These are phyloP conservation scores for Glutinoglossum americanum DNA, from an alignment of 495 filamentous ascomycete genomes.

Conservation along the genomic window DNA sequence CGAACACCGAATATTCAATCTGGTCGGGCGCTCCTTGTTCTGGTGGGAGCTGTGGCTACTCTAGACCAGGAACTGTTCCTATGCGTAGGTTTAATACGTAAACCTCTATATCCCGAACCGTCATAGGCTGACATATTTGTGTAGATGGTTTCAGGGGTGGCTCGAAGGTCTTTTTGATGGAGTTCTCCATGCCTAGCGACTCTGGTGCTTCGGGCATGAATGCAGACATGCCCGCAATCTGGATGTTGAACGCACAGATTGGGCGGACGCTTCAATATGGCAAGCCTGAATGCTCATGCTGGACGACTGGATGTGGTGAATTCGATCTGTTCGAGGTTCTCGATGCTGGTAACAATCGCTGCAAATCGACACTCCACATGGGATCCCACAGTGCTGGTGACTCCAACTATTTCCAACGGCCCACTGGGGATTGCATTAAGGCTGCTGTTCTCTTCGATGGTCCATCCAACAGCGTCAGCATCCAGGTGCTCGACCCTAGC, in stretches of 20 bases:
- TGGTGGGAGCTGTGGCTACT: slow-evolving; percentile 31
- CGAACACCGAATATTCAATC: slow-evolving; percentile 38
- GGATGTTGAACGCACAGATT: slow-evolving; percentile 50
- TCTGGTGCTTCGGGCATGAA: slow-evolving; percentile 21
- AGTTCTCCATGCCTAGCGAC: slow-evolving; percentile 44
- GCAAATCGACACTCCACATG: slow-evolving; percentile 37
- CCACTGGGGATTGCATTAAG: slow-evolving; percentile 28
- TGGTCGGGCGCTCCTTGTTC: slow-evolving; percentile 34
- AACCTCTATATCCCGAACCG: background rate
- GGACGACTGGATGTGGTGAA: slow-evolving; percentile 46
- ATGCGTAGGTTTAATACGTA: slow-evolving; percentile 27
- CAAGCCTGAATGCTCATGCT: slow-evolving; percentile 37
- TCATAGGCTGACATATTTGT: slow-evolving; percentile 1
- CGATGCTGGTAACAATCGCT: slow-evolving; percentile 20
- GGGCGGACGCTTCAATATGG: slow-evolving; percentile 43
- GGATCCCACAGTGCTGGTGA: slow-evolving; percentile 25
- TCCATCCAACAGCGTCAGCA: slow-evolving; percentile 18
- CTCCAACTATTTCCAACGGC: slow-evolving; percentile 42
- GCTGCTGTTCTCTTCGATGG: slow-evolving; percentile 36
- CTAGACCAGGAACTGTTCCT: slow-evolving; percentile 32
- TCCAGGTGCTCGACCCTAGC: slow-evolving; percentile 18
- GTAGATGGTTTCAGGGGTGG: slow-evolving; percentile 43
- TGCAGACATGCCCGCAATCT: slow-evolving; percentile 40
- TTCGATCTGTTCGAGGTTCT: slow-evolving; percentile 52
- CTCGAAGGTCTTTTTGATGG: slow-evolving; percentile 40